Evolutionary conservation across 2,329 filamentous ascomycete genomes (phyloP).

Genomic region (Lachnellula arida): DNA sequence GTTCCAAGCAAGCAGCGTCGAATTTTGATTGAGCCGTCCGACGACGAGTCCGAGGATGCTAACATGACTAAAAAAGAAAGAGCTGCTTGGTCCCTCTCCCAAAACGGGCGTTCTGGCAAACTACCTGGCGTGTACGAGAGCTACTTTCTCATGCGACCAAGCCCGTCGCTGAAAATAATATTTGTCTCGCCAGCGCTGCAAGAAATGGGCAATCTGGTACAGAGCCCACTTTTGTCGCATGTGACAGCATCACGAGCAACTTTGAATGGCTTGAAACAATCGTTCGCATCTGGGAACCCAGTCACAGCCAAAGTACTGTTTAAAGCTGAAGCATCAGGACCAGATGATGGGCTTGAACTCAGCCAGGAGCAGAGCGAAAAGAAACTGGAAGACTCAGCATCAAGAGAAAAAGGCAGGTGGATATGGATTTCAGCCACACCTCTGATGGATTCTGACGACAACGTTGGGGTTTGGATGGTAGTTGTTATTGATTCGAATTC

Average conservation of each 20-base stretch:
- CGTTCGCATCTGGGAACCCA: conserved; percentile 5
- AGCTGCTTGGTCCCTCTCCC: conserved; percentile 2
- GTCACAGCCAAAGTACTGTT: conserved; percentile 14
- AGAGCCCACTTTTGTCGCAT: conserved; percentile 10
- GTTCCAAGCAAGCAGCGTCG: background rate
- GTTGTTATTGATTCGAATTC: conserved; percentile 8
- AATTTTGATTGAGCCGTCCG: conserved; percentile 1
- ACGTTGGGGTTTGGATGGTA: conserved; percentile 14
- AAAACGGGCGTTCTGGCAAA: conserved; percentile 3
- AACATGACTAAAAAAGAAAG: background rate
- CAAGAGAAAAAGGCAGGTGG: background rate
- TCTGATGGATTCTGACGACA: conserved; percentile 4
- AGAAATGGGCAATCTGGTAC: conserved; percentile 9
- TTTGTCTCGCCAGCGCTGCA: conserved; percentile 10
- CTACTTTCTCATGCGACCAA: conserved; percentile 13
- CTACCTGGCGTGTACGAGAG: conserved; percentile 15
- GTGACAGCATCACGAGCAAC: conserved; percentile 8
- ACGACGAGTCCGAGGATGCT: background rate
- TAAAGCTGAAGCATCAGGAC: background rate
- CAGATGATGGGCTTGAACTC: conserved; percentile 2
- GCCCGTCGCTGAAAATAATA: conserved; percentile 10
- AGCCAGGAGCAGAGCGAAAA: conserved; percentile 6
- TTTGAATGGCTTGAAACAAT: conserved; percentile 5
- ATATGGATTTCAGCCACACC: conserved; percentile 13
- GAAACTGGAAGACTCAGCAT: background rate